Evolutionary conservation across 805 yeast species (phyloP).

Genomic region (Cyberlindnera veronae): DNA sequence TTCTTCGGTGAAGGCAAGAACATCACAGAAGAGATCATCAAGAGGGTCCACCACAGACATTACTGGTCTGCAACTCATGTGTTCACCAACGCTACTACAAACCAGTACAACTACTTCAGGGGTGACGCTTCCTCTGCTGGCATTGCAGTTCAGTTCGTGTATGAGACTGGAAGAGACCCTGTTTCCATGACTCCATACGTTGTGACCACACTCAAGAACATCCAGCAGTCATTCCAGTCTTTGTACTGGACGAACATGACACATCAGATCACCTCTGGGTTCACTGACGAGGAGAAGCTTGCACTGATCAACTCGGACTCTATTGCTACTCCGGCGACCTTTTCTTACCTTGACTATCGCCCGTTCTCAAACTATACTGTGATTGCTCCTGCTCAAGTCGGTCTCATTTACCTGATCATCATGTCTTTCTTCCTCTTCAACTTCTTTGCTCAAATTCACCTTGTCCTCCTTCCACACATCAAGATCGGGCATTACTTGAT

Average conservation of each 20-base stretch:
- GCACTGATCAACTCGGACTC: slow-evolving; percentile 20
- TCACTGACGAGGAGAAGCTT: slow-evolving; percentile 25
- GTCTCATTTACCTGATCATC: slow-evolving; percentile 68
- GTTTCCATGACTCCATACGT: slow-evolving; percentile 43
- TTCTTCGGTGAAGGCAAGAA: slow-evolving; percentile 21
- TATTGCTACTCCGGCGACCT: slow-evolving; percentile 30
- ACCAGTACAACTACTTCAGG: slow-evolving; percentile 7
- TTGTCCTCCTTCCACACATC: slow-evolving; percentile 42
- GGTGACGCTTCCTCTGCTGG: slow-evolving; percentile 30
- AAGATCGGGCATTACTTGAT: slow-evolving; percentile 43
- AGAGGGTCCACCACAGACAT: slow-evolving; percentile 48
- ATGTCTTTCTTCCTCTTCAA: slow-evolving; percentile 68
- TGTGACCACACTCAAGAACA: slow-evolving; percentile 36
- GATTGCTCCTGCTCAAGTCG: slow-evolving; percentile 70
- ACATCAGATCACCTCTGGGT: slow-evolving; percentile 30
- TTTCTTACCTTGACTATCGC: slow-evolving; percentile 41
- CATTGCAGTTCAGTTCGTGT: slow-evolving; percentile 40
- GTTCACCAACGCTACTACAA: slow-evolving; percentile 31
- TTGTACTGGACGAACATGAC: slow-evolving; percentile 18
- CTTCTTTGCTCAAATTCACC: slow-evolving; percentile 54
- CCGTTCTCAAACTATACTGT: slow-evolving; percentile 50
- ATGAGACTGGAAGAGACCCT: slow-evolving; percentile 66
- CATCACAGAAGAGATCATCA: slow-evolving; percentile 35
- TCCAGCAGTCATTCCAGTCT: slow-evolving; percentile 33
- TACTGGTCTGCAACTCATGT: slow-evolving; percentile 66